phyloP scores from a whole-genome alignment of 2,329 filamentous ascomycete species.

The Drechmeria coniospora region DNA sequence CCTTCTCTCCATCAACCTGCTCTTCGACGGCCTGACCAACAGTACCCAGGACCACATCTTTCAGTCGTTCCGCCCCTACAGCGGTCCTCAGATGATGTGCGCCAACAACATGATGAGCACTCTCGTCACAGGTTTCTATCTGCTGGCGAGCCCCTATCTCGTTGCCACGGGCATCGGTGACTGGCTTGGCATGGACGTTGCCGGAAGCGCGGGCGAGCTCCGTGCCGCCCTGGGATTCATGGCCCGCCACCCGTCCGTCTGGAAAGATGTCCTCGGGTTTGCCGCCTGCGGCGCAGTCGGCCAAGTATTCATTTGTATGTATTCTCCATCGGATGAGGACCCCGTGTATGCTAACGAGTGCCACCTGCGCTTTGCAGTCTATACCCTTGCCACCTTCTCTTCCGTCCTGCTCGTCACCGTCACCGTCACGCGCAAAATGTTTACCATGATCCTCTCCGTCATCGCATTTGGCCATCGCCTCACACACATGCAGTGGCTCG shows the following conservation, averaged over 20 bases:
- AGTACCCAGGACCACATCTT: constrained; percentile 96
- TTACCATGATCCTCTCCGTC: constrained; percentile 95
- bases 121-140: constrained; percentile 57
- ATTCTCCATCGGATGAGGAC: background rate
- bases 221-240: constrained; percentile 68
- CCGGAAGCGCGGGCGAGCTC: constrained; percentile 60
- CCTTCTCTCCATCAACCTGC: constrained; percentile 72
- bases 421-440: constrained; percentile 95
- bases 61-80: constrained; percentile 59
- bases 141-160: constrained; percentile 67
- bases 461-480: constrained; percentile 86
- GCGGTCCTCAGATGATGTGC: constrained; percentile 98
- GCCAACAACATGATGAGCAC: constrained; percentile 86
- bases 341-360: constrained; percentile 1
- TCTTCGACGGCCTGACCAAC: constrained; percentile 94
- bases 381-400: constrained; percentile 84
- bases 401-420: constrained; percentile 88
- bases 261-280: constrained; percentile 80
- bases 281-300: constrained; percentile 81
- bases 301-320: constrained; percentile 82
- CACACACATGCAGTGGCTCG: constrained; percentile 81
- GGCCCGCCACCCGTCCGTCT: constrained; percentile 61
- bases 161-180: constrained; percentile 48
- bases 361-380: constrained; percentile 45
- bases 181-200: constrained; percentile 50